Base-by-base conservation (phyloP, 768 basidiomycete genomes). In the Chalciporus chontae region DNA sequence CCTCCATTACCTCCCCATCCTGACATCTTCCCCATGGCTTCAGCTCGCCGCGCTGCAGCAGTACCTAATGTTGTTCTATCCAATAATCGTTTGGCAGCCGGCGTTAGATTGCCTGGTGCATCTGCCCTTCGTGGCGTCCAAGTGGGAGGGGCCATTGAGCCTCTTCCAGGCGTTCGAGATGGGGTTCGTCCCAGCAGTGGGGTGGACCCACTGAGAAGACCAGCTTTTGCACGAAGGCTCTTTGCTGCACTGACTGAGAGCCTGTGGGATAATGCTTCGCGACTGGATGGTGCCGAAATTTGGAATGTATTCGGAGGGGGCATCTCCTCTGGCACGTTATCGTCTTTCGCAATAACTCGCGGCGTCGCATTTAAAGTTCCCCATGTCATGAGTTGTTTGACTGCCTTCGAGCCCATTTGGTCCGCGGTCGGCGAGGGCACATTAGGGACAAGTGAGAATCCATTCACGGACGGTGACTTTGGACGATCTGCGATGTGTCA, bases 301-400 rank as follows among this genome's bases (percentile, higher is more conserved):
- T 79, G 83, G 70, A 97, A 99, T 3, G 84, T 84, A 42, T 69
- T 75, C 5, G 79, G 74, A 14, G 73, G 68, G 8, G 42, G 71
- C 55, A 57, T 60, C 70, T 57, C 63, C 47, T 77, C 77, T 3
- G 70, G 65, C 4, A 77, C 71, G 56, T 87, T 79, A 31, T 83
- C 78, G 9, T 77, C 70, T 58, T 78, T 73, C 10, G 83, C 82
- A 55, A 98, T 78, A 5, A 96, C 78, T 46, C 95, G 85, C 3
- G 96, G 96, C 8, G 96, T 98, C 14, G 90, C 86, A 55, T 85
- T 83, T 19, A 98, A 75, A 11, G 92, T 94, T 2, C 96, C 96
- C 93, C 92, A 94, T 11, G 96, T 99, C 87, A 98, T 93, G 14
- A 99, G 79, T 57, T 97, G 86, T 61, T 93, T 92, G 45, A 98